These are phyloP conservation scores for Nicotiana obtusifolia DNA, from an alignment of 257 asterid species.

Conservation along the genomic window DNA sequence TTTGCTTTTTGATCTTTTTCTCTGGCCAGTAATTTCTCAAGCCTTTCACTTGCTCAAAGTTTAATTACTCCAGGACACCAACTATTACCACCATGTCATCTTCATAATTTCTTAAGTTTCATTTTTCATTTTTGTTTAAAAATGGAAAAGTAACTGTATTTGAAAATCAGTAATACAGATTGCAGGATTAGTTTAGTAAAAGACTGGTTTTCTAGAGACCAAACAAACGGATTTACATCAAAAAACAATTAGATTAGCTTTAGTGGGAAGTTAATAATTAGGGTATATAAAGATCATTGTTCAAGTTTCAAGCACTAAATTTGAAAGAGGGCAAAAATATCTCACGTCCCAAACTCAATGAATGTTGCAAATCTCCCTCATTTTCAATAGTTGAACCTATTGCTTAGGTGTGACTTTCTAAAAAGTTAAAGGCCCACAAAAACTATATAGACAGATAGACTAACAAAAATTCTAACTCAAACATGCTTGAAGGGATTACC, in stretches of 20 bases:
- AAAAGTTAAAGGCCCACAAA: background rate
- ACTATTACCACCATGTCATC: background rate
- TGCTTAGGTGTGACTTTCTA: background rate
- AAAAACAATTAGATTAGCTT: background rate
- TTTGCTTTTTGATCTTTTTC: background rate
- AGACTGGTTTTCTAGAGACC: background rate
- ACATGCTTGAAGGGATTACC: background rate
- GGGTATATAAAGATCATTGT: background rate
- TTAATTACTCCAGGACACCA: background rate
- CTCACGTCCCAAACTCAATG: background rate
- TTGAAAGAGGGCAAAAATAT: background rate
- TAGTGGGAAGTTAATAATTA: background rate
- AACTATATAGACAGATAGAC: background rate
- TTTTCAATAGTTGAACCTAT: background rate
- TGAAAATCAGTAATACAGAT: background rate
- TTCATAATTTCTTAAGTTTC: background rate
- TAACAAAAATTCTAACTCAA: background rate
- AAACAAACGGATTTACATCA: background rate
- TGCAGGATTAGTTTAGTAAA: background rate
- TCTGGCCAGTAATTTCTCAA: background rate
- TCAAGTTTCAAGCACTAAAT: conserved; percentile 3
- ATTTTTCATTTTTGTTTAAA: background rate
- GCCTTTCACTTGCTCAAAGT: background rate
- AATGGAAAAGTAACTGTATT: background rate
- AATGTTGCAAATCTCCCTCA: background rate